Percentiles rank a stretch among this genome's conserved stretches.
Evolutionary conservation across 352 stramenopile species (phyloP).

Genomic region (Saprolegnia parasitica): DNA sequence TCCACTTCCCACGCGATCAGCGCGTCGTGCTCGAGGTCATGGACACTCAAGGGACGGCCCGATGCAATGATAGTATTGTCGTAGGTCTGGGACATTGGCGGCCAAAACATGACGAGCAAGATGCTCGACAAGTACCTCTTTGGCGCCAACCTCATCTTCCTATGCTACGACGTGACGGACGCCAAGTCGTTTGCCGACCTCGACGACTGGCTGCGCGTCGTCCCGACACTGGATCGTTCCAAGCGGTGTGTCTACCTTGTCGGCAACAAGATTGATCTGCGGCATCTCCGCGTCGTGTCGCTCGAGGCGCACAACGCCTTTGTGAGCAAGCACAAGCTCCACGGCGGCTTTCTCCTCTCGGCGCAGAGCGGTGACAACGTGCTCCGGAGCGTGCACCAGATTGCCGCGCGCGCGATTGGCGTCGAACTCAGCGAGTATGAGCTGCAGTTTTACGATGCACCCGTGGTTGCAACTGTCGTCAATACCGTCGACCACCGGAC

Average conservation of each 20-base stretch:
- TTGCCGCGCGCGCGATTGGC: slow-evolving; percentile 57
- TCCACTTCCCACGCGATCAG: slow-evolving; percentile 67
- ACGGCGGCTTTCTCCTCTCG: slow-evolving; percentile 74
- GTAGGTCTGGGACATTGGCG: slow-evolving; percentile 80
- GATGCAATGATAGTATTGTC: too few species aligned
- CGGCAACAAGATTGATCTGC: slow-evolving; percentile 85
- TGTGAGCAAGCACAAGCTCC: slow-evolving; percentile 52
- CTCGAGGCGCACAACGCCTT: slow-evolving; percentile 72
- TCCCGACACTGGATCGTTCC: slow-evolving; percentile 26
- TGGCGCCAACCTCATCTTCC: slow-evolving; percentile 63
- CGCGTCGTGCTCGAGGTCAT: slow-evolving; percentile 65
- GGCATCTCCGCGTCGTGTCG: slow-evolving; percentile 63
- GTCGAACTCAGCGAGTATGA: slow-evolving; percentile 76
- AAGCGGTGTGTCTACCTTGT: slow-evolving; percentile 59
- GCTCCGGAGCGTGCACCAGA: slow-evolving; percentile 69
- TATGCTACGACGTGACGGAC: slow-evolving; percentile 87
- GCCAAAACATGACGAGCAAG: slow-evolving; percentile 83
- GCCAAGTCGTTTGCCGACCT: slow-evolving; percentile 74
- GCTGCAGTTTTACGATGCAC: slow-evolving; percentile 71
- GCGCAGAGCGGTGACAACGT: slow-evolving; percentile 82
- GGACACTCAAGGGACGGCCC: too few species aligned
- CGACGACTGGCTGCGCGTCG: slow-evolving; percentile 70
- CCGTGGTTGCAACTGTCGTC: slow-evolving; percentile 52
- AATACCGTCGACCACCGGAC: slow-evolving; percentile 46
- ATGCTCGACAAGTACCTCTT: slow-evolving; percentile 86